Percentiles rank a stretch among this genome's conserved stretches.
Conservation (phyloP, 2,329 filamentous ascomycete species). For the Pseudogymnoascus sp. region DNA sequence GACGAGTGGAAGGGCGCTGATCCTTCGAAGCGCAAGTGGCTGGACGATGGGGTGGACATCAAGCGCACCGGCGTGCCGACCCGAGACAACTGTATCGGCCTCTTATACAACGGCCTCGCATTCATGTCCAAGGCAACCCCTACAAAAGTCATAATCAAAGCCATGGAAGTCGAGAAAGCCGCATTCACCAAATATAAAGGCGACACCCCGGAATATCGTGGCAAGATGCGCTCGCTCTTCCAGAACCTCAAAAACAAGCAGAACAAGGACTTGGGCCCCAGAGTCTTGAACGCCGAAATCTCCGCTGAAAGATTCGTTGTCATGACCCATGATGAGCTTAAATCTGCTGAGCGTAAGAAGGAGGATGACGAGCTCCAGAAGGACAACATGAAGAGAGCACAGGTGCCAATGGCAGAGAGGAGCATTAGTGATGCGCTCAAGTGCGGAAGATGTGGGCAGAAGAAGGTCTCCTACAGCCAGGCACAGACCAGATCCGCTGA, state of each 20-base stretch:
- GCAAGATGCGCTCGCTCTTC: constrained; percentile 86
- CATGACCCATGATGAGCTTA: constrained; percentile 88
- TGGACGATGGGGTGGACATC: constrained; percentile 71
- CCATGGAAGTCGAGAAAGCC: constrained; percentile 76
- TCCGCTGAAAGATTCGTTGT: constrained; percentile 65
- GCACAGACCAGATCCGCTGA: constrained; percentile 93
- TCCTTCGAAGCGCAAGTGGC: constrained; percentile 73
- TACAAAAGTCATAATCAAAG: constrained; percentile 63
- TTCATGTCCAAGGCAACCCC: constrained; percentile 64
- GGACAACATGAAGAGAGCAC: constrained; percentile 95
- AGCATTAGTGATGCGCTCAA: constrained; percentile 80
- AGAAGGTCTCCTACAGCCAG: constrained; percentile 91
- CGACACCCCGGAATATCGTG: constrained; percentile 69
- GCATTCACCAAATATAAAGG: constrained; percentile 64
- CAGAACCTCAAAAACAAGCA: constrained; percentile 91
- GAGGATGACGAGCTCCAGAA: constrained; percentile 70
- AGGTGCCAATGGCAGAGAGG: constrained; percentile 88
- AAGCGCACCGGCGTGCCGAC: constrained; percentile 65
- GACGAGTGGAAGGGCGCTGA: constrained; percentile 46
- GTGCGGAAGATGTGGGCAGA: constrained; percentile 87
- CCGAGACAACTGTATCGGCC: constrained; percentile 78
- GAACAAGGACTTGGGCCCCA: constrained; percentile 68
- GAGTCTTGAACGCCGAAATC: constrained; percentile 71
- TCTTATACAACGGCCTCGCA: constrained; percentile 86
- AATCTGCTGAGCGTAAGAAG: constrained; percentile 72